Conservation (phyloP, 257 asterid genomes). For the Forsythia suspensa region DNA sequence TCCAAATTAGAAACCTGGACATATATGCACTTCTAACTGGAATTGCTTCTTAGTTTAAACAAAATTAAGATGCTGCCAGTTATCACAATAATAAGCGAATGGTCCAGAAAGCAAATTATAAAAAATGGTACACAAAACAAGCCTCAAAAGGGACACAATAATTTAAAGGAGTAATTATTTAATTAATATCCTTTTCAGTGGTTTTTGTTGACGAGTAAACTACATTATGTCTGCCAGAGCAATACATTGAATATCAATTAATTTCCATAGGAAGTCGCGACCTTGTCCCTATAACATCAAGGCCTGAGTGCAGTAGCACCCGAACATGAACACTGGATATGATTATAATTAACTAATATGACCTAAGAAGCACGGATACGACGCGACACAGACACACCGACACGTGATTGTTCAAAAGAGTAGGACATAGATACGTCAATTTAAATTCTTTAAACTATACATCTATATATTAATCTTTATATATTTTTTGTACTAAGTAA, state of each 20-base stretch:
- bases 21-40: background rate
- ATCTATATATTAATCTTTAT: background rate
- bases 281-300: background rate
- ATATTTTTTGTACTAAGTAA: background rate
- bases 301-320: background rate
- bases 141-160: constrained; percentile 3
- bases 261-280: background rate
- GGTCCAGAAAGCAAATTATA: background rate
- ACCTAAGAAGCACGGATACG: background rate
- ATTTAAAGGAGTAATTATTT: background rate
- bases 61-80: background rate
- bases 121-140: background rate
- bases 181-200: background rate
- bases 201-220: background rate
- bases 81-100: background rate
- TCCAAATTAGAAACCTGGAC: background rate
- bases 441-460: background rate
- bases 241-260: background rate
- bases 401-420: background rate
- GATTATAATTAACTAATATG: background rate
- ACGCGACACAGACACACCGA: background rate
- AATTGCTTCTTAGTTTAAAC: no score
- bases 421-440: background rate
- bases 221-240: background rate
- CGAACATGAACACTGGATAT: background rate